Base-by-base conservation (phyloP, 148 eudicot genomes). In the Chenopodium album region DNA sequence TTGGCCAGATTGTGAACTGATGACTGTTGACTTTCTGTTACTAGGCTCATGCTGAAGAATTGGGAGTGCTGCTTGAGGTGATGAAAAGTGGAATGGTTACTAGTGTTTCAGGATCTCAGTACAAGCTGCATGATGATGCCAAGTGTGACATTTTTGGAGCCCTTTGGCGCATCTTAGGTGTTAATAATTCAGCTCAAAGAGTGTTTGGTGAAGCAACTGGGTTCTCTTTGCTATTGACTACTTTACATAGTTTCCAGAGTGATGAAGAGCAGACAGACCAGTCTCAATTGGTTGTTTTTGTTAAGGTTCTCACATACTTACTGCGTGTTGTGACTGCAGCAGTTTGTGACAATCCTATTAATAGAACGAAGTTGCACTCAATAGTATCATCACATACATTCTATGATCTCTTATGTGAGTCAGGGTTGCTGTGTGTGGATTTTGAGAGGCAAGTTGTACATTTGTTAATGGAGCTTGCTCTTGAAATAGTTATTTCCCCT, bases 151-250 rank as follows among this genome's bases (percentile, higher is more conserved):
- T 89, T 59, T 90, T 94, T 88, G 99, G 95, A 77, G 91, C 97
- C 78, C 62, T 97, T 79, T 97, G 99, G 98, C 99, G 98, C 79
- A 89, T 97, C 65, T 86, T 97, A 79, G 94, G 94, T 78, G 91
- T 83, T 34, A 94, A 94, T 81, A 85, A 68, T 80, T 87, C 97
- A 63, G 97, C 96, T 82, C 97, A 94, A 86, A 90, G 94, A 88
- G 92, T 92, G 79, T 97, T 94, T 88, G 99, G 99, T 85, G 99
- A 97, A 87, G 93, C 99, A 82, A 91, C 98, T 81, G 99, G 99
- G 65, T 97, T 97, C 81, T 94, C 98, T 81, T 94, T 97, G 85
- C 74, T 97, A 71, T 80, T 92, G 72, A 97, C 99, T 73, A 94
- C 97, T 16, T 91, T 97, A 71, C 94, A 94, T 85, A 84, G 90